Base-by-base conservation (phyloP, 371 early-diverging fungal genomes). In the Synchytrium microbalum region DNA sequence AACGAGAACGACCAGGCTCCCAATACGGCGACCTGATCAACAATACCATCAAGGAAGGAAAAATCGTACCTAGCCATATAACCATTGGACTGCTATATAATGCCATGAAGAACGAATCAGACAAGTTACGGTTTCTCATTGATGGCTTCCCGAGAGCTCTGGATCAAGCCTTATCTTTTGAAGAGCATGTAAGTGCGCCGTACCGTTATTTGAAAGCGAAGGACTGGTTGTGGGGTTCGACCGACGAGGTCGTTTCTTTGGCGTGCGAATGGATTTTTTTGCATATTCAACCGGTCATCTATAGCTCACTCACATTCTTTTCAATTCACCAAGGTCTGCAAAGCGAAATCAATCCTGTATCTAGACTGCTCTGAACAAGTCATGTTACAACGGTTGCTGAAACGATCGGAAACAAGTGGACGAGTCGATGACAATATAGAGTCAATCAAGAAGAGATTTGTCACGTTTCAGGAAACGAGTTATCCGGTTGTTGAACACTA, bases 91-190 rank as follows among this genome's bases (percentile, higher is more conserved):
- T 98, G 26, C 80, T 98, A 31, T 85, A 91, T 62, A 81, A 88
- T 30, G 92, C 92, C 19, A 96, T 98, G 91, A 80, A 84, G 64
- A 67, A 76, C 59, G 86, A 5, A 8, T 26, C 26, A 26, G 24
- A 29, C 13, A 29, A 5, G 24, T 26, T 13, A 8, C 5, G 56
- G 52, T 97, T 98, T 78, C 73, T 96, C 69, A 86, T 96, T 60
- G 98, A 98, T 66, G 98, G 96, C 0, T 98, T 96, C 86, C 98
- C 98, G 13, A 79, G 97, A 26, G 85, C 88, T 69, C 80, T 96
- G 83, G 95, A 92, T 64, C 98, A 98, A 77, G 96, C 93, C 5
- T 61, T 85, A 65, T 85, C 88, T 64, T 98, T 98, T 75, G 96
- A 97, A 80, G 86, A 91, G 67, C 80, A 79, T 28, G 92, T 92